Base-by-base conservation (phyloP, 306 rosid genomes). In the Cicer arietinum region DNA sequence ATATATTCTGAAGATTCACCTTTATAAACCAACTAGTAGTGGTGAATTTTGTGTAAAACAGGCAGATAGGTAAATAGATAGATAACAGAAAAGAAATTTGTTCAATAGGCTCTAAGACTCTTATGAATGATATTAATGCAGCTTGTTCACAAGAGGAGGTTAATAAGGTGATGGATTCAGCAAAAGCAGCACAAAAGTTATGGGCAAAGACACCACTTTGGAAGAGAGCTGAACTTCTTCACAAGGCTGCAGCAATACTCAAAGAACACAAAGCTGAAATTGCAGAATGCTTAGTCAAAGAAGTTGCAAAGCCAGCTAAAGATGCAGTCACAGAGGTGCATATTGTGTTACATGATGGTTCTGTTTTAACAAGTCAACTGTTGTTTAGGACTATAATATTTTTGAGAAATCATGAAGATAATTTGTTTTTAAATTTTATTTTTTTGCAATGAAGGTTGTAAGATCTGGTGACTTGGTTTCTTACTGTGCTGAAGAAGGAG, bases 151-250 rank as follows among this genome's bases (percentile, higher is more conserved):
- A 90, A 82, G 98, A 88, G 81, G 99, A 92, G 87, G 99, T 95
- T 54, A 95, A 95, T 70, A 89, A 86, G 85, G 96, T 86, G 6
- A 90, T 95, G 88, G 97, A 92, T 42, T 79, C 77, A 6, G 91
- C 98, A 71, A 92, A 92, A 82, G 63, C 87, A 7, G 99, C 98
- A 30, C 99, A 95, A 70, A 92, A 95, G 73, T 69, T 79, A 67
- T 95, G 97, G 99, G 98, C 99, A 2, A 95, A 90, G 86, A 95
- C 98, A n/a, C 99, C 99, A 25, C 89, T 95, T 1, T 94, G 97
- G 99, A 94, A 89, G 85, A 64, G 99, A 16, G 98, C 99, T 9
- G 99, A 94, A 61, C 90, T 94, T 14, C 97, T 94, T 84, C 99
- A 94, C 84, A 94, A 89, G 80, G 98, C 97, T 25, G 99, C 97